These are phyloP conservation scores for Talaromyces adpressus DNA, from an alignment of 495 filamentous ascomycete genomes.

Conservation along the genomic window DNA sequence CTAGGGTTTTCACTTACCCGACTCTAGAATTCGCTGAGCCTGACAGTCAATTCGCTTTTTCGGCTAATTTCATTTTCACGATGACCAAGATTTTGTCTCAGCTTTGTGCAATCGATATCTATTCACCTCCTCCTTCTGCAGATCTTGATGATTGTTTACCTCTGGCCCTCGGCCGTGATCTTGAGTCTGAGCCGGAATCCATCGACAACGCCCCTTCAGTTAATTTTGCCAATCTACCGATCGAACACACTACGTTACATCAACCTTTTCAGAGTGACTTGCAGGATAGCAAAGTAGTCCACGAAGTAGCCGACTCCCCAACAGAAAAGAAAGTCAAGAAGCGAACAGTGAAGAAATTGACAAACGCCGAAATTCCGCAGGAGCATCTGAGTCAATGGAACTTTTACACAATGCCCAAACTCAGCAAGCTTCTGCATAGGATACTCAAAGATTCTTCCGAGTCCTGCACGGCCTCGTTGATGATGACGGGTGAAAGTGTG, in stretches of 20 bases:
- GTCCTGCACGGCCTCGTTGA: conserved; percentile 66
- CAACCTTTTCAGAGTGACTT: not conserved
- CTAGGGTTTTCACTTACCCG: conserved; percentile 40
- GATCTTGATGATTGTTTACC: conserved; percentile 41
- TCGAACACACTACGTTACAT: not conserved
- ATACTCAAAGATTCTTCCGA: conserved; percentile 51
- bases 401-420: conserved; percentile 58
- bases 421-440: conserved; percentile 63
- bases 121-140: conserved; percentile 33
- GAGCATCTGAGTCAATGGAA: conserved; percentile 67
- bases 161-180: conserved; percentile 34
- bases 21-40: conserved; percentile 42
- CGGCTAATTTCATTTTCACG: conserved; percentile 43
- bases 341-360: conserved; percentile 37
- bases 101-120: conserved; percentile 40
- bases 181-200: conserved; percentile 23
- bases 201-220: not conserved
- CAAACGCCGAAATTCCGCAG: conserved; percentile 45
- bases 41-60: conserved; percentile 39
- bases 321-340: conserved; percentile 29
- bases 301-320: conserved; percentile 9
- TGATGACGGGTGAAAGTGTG: conserved; percentile 63
- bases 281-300: conserved; percentile 16
- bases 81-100: conserved; percentile 39
- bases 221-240: conserved; percentile 16